Conservation (phyloP, 2,329 filamentous ascomycete species). For the Phialophora expanda region DNA sequence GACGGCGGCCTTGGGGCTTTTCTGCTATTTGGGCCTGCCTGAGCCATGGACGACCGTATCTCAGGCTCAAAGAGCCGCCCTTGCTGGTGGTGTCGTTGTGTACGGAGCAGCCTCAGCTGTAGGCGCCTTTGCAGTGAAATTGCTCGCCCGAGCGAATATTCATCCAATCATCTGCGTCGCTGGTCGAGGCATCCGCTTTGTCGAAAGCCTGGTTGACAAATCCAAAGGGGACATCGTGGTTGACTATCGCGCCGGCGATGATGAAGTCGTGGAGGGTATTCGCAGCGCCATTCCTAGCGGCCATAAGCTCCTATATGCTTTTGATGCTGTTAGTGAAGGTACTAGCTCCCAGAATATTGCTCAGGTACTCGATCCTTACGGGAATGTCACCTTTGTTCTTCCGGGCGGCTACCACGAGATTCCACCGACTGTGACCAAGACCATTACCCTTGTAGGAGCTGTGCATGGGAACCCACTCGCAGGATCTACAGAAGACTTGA, state of each 20-base stretch:
- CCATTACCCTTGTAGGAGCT: slow-evolving; percentile 1
- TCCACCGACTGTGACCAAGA: slow-evolving; percentile 3
- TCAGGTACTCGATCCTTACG: slow-evolving; percentile 1
- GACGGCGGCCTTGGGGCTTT: slow-evolving; percentile 31
- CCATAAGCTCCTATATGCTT: slow-evolving; percentile 56
- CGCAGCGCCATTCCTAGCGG: slow-evolving; percentile 49
- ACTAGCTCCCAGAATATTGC: slow-evolving; percentile 47
- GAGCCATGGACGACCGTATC: slow-evolving; percentile 22
- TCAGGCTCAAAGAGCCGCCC: not conserved
- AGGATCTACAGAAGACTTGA: not conserved
- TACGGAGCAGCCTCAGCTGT: slow-evolving; percentile 64
- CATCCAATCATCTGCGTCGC: slow-evolving; percentile 67
- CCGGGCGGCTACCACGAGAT: slow-evolving; percentile 1
- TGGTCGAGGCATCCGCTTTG: slow-evolving; percentile 57
- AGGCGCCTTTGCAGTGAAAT: slow-evolving; percentile 63
- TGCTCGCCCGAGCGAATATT: slow-evolving; percentile 61
- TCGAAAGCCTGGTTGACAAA: slow-evolving; percentile 59
- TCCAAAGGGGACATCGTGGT: slow-evolving; percentile 62
- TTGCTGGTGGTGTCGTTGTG: slow-evolving; percentile 50
- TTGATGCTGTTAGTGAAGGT: slow-evolving; percentile 58
- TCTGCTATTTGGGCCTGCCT: slow-evolving; percentile 25
- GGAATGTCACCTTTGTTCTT: not conserved
- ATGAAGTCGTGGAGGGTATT: slow-evolving; percentile 55
- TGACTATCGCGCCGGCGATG: slow-evolving; percentile 65
- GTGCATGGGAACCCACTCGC: slow-evolving; percentile 1